A percentile compares a stretch with the other conserved stretches of the same genome.
Evolutionary conservation across 2,329 filamentous ascomycete species (phyloP).

Genomic region (Simplicillium sp.): DNA sequence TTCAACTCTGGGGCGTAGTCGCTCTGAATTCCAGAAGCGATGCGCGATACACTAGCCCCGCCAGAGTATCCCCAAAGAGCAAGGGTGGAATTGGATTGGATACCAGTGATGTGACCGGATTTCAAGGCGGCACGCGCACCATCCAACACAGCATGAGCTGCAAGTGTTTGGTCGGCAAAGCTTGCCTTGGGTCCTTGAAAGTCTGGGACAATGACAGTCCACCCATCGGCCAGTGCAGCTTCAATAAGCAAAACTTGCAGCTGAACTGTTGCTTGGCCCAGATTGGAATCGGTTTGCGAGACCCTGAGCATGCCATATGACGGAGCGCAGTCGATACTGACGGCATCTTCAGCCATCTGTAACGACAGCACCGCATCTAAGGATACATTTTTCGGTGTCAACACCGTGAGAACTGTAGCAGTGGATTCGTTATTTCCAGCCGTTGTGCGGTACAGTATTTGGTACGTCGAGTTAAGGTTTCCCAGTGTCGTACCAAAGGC

Average conservation of each 20-base stretch:
- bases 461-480: not conserved
- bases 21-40: not conserved
- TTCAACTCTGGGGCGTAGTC: not conserved
- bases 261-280: not conserved
- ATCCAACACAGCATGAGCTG: not conserved
- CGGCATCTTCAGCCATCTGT: not conserved
- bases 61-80: not conserved
- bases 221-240: not conserved
- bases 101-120: not conserved
- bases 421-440: not conserved
- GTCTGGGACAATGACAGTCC: not conserved
- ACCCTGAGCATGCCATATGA: not conserved
- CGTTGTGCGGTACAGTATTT: not conserved
- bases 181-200: not conserved
- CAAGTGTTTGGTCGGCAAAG: not conserved
- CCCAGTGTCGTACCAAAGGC: not conserved
- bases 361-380: not conserved
- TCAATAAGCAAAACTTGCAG: not conserved
- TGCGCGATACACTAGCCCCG: not conserved
- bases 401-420: not conserved
- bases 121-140: not conserved
- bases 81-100: not conserved
- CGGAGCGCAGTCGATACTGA: not conserved
- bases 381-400: not conserved
- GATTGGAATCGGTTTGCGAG: not conserved